These are phyloP conservation scores for Sporothrix sp. DNA, from an alignment of 2,329 filamentous ascomycete genomes.

Conservation along the genomic window DNA sequence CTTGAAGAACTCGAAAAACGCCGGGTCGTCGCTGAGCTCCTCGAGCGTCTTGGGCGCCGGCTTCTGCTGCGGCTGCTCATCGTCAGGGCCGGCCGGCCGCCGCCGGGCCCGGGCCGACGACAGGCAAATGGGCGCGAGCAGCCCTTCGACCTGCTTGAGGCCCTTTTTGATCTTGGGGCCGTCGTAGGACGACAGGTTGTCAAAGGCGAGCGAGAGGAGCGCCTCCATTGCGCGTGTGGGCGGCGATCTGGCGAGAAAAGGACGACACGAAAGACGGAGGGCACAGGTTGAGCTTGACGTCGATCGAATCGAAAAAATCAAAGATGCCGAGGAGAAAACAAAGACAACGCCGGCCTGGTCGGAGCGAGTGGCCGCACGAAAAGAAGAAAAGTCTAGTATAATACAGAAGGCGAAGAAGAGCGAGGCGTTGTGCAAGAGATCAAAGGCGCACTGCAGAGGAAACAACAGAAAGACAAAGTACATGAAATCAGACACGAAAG, in stretches of 20 bases:
- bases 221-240: conserved; percentile 61
- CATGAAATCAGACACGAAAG: not conserved
- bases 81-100: conserved; percentile 1
- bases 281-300: not conserved
- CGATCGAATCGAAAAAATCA: not conserved
- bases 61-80: conserved; percentile 24
- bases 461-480: not conserved
- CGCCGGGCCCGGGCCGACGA: conserved; percentile 34
- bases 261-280: not conserved
- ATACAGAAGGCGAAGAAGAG: conserved; percentile 1
- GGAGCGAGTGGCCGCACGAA: not conserved
- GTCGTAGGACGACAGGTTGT: conserved; percentile 91
- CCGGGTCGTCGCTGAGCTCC: conserved; percentile 69
- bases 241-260: conserved; percentile 1
- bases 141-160: conserved; percentile 82
- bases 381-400: conserved; percentile 1
- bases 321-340: not conserved
- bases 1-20: conserved; percentile 93
- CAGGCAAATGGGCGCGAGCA: conserved; percentile 90
- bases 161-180: conserved; percentile 86
- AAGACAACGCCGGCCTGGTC: not conserved
- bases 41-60: conserved; percentile 48
- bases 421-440: not conserved
- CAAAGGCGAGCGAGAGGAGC: conserved; percentile 84
- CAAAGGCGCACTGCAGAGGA: not conserved